Base-by-base conservation (phyloP, 108 stramenopile genomes). In the Asterionellopsis glacialis region DNA sequence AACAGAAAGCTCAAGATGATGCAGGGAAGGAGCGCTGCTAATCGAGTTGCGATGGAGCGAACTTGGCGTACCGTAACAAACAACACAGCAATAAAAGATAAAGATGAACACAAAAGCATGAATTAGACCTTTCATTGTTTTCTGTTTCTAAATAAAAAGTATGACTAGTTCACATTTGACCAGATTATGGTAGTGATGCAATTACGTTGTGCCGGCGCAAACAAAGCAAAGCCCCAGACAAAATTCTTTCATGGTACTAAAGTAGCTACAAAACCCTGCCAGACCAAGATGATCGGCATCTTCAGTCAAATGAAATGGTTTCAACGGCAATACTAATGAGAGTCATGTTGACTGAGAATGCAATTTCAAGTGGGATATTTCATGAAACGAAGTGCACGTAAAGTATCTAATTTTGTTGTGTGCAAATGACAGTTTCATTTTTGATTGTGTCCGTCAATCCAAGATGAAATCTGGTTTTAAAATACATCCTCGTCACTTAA, bases 161-260 rank as follows among this genome's bases (percentile, higher is more conserved):
- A 33, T 33, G 33, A 7, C 33, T 33, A 7, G 7, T 33, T 2
- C 7, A 33, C 33, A 33, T 7, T 7, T 33, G 33, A 5, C 93
- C 93, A 1, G 93, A 84, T 90, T 1, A 90, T 94, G 1, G 86
- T 88, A 16, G 93, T 94, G 67, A 94, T 91, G 27, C 79, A 81
- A 33, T 67, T 73, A 51, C 69, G 67, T 55, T 94, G 93, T 9
- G 90, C 93, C 0, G 93, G 84, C 9, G 93, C 93, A 45, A 94
- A 61, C 27, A 94, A 61, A 1, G 90, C 93, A 11, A 91, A 63
- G 10, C 72, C 87, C 93, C 93, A 94, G 45, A 94, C 84, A 83
- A 1, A 84, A 87, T 9, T 76, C 74, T 19, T 64, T 60, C 9
- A 90, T 67, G 25, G 43, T 50, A 26, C 68, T 58, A 38, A 83